Evolutionary conservation across 2,329 filamentous ascomycete species (phyloP).

Genomic region (Diaporthe destruens): DNA sequence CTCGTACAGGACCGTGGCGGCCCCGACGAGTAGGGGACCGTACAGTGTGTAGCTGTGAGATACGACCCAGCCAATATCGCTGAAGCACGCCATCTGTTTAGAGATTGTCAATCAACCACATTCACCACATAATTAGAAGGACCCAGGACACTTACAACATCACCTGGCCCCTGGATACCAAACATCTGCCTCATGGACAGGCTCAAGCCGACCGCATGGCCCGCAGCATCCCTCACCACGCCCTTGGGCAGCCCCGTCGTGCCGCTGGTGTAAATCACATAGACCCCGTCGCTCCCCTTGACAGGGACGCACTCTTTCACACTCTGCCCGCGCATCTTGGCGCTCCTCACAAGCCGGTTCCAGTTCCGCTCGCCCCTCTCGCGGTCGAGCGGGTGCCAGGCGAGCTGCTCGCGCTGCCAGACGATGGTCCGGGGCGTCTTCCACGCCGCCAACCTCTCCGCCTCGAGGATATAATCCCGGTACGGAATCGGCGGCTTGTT

Average conservation of each 20-base stretch:
- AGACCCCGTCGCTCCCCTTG: conserved; percentile 82
- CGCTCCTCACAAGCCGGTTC: conserved; percentile 81
- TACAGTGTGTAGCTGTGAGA: conserved; percentile 87
- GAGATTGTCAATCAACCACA: conserved; percentile 7
- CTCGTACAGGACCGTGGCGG: conserved; percentile 89
- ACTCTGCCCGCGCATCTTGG: conserved; percentile 66
- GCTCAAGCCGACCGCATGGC: conserved; percentile 87
- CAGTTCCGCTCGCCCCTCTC: conserved; percentile 80
- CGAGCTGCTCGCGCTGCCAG: conserved; percentile 84
- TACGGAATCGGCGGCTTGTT: conserved; percentile 85
- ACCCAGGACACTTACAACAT: conserved; percentile 69
- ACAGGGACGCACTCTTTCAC: conserved; percentile 82
- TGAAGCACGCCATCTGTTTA: conserved; percentile 53
- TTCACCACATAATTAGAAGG: conserved; percentile 49
- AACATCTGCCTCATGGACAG: conserved; percentile 88
- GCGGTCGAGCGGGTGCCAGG: conserved; percentile 79
- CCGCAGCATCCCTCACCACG: conserved; percentile 84
- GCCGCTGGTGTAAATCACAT: conserved; percentile 90
- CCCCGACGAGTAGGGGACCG: conserved; percentile 85
- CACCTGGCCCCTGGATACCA: conserved; percentile 83
- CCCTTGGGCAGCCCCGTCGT: conserved; percentile 89
- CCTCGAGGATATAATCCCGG: conserved; percentile 80
- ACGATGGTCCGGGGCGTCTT: conserved; percentile 81
- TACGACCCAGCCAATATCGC: conserved; percentile 92
- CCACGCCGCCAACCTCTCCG: conserved; percentile 74